Conservation (phyloP, 352 stramenopile genomes). For the Globisporangium canariense region DNA sequence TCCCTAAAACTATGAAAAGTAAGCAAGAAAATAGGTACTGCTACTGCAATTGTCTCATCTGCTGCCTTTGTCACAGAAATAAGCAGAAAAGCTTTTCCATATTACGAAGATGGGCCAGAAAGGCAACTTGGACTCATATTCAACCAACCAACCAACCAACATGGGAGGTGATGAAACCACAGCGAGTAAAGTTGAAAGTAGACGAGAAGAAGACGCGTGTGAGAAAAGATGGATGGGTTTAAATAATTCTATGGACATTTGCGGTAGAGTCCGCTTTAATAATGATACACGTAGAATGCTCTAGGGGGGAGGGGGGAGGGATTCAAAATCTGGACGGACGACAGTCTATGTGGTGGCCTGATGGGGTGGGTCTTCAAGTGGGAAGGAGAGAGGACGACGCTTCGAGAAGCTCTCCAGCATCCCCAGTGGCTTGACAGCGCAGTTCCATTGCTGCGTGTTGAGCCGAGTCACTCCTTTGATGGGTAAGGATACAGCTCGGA, state of each 20-base stretch:
- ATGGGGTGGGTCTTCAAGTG: not conserved
- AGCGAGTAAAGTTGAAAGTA: not conserved
- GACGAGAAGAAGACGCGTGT: not conserved
- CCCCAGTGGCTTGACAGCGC: not conserved
- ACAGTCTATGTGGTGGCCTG: not conserved
- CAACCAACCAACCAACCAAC: too few relatives aligned
- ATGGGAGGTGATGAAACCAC: too few relatives aligned
- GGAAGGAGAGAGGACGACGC: not conserved
- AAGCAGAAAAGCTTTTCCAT: too few relatives aligned
- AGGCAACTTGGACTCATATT: not conserved
- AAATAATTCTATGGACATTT: constrained; percentile 14
- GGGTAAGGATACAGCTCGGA: not conserved
- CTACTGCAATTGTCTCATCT: too few relatives aligned
- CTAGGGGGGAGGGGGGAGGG: not conserved
- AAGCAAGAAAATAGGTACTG: too few relatives aligned
- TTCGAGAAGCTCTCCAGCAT: not conserved
- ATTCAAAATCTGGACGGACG: constrained; percentile 6
- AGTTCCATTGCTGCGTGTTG: constrained; percentile 11
- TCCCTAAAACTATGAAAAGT: not conserved
- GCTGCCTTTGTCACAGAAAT: not conserved
- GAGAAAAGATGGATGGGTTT: not conserved
- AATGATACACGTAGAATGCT: constrained; percentile 12
- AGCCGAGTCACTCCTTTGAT: not conserved
- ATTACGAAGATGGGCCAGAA: not conserved
- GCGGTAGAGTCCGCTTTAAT: constrained; percentile 4